Evolutionary conservation across 225 moss, liverwort and hornwort genomes (phyloP), one percentile per base, ranked within the genome.

Genomic region (Polytrichum formosum): DNA sequence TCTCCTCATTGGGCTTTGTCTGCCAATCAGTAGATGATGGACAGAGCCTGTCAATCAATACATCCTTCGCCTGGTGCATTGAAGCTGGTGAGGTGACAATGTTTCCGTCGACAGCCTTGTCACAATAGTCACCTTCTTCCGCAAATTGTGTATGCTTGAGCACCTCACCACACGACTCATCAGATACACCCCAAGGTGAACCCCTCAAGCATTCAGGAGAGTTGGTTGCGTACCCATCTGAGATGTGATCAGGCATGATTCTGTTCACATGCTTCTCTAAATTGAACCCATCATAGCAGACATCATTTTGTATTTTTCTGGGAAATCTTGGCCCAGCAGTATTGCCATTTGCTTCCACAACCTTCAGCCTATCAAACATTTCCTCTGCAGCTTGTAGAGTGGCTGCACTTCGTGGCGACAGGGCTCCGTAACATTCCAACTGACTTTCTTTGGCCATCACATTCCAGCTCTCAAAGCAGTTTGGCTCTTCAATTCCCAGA

Each of bases 71-170:
- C 35, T 71, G 63, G 29, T 66, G 54, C 28, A 20, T 25, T 54
- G 69, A 28, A 72, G 68, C 71, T 60, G 74, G 73, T 13, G 79
- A 71, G 61, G 68, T 78, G 76, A 78, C 67, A n/a, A 75, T 53
- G 61, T 76, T 70, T 68, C 81, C 81, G 66, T 86, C 76, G 7
- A 82, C 75, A 62, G 82, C 77, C 72, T 82, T 86, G 46, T 82
- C 77, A 58, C 80, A 82, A 20, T 75, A 79, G 37, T 65, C 82
- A 63, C 69, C 75, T 64, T 86, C 80, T 19, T 75, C 77, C 35
- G 60, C 72, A 65, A 63, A 73, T 53, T 59, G 53, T 55, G 29
- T 55, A 33, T 66, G 68, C 6, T 64, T 76, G 64, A 69, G 16
- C 61, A 63, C 61, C 69, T 72, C 55, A 74, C 33, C 65, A 25